Percentiles rank a stretch among this genome's conserved stretches.
Evolutionary conservation across 2,329 filamentous ascomycete species (phyloP).

Genomic region (Botrytis squamosa): DNA sequence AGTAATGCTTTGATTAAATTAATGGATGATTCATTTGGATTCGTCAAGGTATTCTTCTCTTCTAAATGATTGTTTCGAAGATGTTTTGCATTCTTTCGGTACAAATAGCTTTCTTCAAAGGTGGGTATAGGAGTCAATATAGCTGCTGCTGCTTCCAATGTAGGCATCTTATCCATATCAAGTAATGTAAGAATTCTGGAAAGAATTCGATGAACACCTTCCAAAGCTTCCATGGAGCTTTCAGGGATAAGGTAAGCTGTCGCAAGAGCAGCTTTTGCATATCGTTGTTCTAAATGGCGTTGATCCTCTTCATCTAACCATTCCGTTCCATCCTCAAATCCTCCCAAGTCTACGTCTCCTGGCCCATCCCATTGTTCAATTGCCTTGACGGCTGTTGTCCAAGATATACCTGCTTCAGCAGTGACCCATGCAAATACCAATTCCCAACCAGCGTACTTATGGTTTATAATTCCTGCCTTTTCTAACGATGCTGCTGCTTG

Average conservation of each 20-base stretch:
- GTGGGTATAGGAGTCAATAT: constrained; percentile 46
- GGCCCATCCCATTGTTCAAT: constrained; percentile 74
- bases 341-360: constrained; percentile 66
- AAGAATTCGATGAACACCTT: constrained; percentile 59
- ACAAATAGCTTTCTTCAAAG: constrained; percentile 41
- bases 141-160: constrained; percentile 49
- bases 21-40: constrained; percentile 54
- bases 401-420: constrained; percentile 56
- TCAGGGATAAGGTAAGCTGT: constrained; percentile 66
- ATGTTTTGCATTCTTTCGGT: constrained; percentile 44
- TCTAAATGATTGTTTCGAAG: constrained; percentile 56
- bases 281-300: constrained; percentile 59
- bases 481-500: constrained; percentile 29
- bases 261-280: constrained; percentile 66
- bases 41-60: constrained; percentile 63
- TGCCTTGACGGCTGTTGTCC: constrained; percentile 60
- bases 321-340: constrained; percentile 49
- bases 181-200: constrained; percentile 59
- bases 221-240: constrained; percentile 56
- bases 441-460: constrained; percentile 63
- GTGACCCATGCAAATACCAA: constrained; percentile 67
- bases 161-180: constrained; percentile 56
- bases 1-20: constrained; percentile 62
- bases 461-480: constrained; percentile 31
- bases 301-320: constrained; percentile 62